These are phyloP conservation scores for Corchorus capsularis DNA, from an alignment of 345 rosid genomes.

Conservation along the genomic window DNA sequence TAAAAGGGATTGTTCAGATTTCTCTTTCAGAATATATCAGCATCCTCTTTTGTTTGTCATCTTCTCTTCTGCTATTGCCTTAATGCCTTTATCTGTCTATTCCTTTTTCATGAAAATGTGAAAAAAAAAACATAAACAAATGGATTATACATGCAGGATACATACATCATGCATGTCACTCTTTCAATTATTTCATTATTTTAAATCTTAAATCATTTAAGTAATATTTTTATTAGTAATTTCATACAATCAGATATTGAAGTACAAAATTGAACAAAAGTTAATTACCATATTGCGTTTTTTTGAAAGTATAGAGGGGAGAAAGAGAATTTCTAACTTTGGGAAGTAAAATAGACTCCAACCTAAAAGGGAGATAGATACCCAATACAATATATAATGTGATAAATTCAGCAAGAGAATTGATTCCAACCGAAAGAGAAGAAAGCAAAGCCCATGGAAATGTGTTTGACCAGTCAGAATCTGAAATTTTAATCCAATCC, in stretches of 20 bases:
- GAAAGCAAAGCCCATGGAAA: conserved; percentile 1
- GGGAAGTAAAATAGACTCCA: background rate
- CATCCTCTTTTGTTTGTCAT: conserved; percentile 10
- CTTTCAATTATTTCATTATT: background rate
- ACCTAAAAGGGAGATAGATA: background rate
- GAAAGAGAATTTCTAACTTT: background rate
- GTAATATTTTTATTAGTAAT: background rate
- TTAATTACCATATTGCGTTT: background rate
- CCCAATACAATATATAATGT: background rate
- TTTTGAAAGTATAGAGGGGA: background rate
- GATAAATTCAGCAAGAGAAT: background rate
- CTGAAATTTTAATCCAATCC: background rate
- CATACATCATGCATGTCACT: background rate
- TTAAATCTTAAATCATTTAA: background rate
- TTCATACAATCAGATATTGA: too few relatives aligned
- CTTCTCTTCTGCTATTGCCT: conserved; percentile 1
- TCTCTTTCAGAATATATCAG: background rate
- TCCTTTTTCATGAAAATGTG: background rate
- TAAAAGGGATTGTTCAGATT: conserved; percentile 22
- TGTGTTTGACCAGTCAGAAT: conserved; percentile 29
- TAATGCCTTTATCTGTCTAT: background rate
- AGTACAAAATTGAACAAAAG: too few relatives aligned
- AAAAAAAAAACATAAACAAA: background rate
- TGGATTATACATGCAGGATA: too few relatives aligned
- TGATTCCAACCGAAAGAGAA: background rate